phyloP scores from a whole-genome alignment of 148 eudicot genomes.

The Rhododendron molle region DNA sequence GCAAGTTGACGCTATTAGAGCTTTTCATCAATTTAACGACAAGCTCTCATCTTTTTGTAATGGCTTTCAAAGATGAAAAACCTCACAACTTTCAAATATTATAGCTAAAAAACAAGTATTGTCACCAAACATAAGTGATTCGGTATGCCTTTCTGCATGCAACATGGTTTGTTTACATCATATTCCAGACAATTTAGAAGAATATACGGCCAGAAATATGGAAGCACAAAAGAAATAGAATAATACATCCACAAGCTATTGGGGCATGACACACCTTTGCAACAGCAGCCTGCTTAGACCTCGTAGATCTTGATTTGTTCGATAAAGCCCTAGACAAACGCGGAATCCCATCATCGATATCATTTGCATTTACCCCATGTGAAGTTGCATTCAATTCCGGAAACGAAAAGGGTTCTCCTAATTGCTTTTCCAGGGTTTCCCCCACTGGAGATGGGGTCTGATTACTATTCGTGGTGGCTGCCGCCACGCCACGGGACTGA shows the following conservation, averaged over 20 bases:
- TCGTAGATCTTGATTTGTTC: slow-evolving; percentile 65
- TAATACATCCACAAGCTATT: neutral
- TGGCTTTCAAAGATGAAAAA: neutral
- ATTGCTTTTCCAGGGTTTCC: slow-evolving; percentile 37
- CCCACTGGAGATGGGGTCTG: slow-evolving; percentile 20
- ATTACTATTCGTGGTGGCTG: slow-evolving; percentile 23
- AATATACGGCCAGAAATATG: neutral
- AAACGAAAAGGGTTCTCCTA: slow-evolving; percentile 58
- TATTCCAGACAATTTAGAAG: neutral
- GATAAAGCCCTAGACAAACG: slow-evolving; percentile 62
- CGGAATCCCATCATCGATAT: slow-evolving; percentile 79
- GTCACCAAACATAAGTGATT: neutral
- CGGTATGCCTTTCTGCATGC: neutral
- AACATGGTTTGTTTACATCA: neutral
- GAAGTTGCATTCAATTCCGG: slow-evolving; percentile 39
- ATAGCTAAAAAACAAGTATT: neutral
- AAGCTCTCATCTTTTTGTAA: neutral
- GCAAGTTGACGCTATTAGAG: neutral
- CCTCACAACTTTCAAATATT: neutral
- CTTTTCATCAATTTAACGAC: neutral
- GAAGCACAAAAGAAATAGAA: neutral
- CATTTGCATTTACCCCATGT: slow-evolving; percentile 31
- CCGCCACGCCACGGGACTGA: slow-evolving; percentile 38
- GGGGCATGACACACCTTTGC: slow-evolving; percentile 52
- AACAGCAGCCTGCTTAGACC: slow-evolving; percentile 74